These are phyloP conservation scores for Cajanus cajan DNA, from an alignment of 306 rosid genomes.

Conservation along the genomic window DNA sequence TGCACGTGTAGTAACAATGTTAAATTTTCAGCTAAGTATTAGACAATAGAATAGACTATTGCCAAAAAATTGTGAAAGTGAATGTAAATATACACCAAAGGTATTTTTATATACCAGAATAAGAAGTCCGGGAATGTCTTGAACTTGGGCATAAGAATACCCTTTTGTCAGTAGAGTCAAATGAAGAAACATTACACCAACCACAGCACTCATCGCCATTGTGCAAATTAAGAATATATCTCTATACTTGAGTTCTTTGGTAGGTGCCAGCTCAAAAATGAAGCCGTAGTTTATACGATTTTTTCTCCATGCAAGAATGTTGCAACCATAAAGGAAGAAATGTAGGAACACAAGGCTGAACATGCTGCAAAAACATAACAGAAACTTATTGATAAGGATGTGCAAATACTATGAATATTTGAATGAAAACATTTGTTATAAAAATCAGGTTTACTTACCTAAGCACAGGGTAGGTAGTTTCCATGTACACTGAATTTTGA, in stretches of 20 bases:
- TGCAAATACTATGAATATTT: slow-evolving; percentile 6
- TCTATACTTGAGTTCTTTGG: slow-evolving; percentile 81
- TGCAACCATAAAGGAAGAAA: slow-evolving; percentile 91
- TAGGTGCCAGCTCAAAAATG: slow-evolving; percentile 76
- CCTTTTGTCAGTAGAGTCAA: slow-evolving; percentile 73
- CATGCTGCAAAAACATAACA: slow-evolving; percentile 64
- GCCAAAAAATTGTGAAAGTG: neutral
- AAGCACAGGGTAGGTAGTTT: slow-evolving; percentile 87
- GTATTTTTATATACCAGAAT: slow-evolving; percentile 64
- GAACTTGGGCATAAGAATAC: slow-evolving; percentile 68
- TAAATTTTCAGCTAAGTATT: neutral
- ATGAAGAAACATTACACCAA: slow-evolving; percentile 85
- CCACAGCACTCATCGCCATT: slow-evolving; percentile 67
- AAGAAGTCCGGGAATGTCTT: slow-evolving; percentile 81
- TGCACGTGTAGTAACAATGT: slow-evolving; percentile 38
- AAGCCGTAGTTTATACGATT: slow-evolving; percentile 85
- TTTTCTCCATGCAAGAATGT: slow-evolving; percentile 87
- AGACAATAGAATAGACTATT: neutral
- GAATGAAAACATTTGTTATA: neutral
- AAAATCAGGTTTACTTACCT: slow-evolving; percentile 52
- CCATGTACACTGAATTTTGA: slow-evolving; percentile 77
- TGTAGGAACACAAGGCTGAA: slow-evolving; percentile 96
- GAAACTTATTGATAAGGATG: neutral
- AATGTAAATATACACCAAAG: neutral
- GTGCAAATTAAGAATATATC: slow-evolving; percentile 86